A percentile compares a stretch with the other conserved stretches of the same genome.
These are phyloP conservation scores for Collybia mongolica DNA, from an alignment of 768 basidiomycete species.

Conservation along the genomic window DNA sequence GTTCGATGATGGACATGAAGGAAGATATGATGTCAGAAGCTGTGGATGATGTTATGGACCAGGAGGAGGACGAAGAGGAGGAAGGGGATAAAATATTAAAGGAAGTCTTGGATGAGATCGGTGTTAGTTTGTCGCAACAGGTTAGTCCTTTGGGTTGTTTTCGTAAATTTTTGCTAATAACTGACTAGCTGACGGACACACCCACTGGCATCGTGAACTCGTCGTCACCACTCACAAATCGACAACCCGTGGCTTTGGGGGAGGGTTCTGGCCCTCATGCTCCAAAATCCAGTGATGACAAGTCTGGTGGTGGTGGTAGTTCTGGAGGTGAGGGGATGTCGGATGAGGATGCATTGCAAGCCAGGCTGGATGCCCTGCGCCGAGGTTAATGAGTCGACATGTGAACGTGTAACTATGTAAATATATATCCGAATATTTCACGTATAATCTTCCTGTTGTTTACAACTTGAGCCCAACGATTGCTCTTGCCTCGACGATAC, in stretches of 20 bases:
- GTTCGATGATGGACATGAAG: conserved; percentile 99
- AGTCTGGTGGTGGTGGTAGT: conserved; percentile 31
- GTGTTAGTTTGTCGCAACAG: conserved; percentile 86
- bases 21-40: conserved; percentile 99
- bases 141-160: conserved; percentile 30
- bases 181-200: conserved; percentile 72
- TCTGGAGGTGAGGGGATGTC: conserved; percentile 43
- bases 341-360: conserved; percentile 94
- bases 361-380: conserved; percentile 86
- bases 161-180: conserved; percentile 7
- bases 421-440: not conserved
- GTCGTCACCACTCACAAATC: conserved; percentile 58
- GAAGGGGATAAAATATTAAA: conserved; percentile 95
- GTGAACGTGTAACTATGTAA: too few relatives aligned
- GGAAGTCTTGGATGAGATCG: conserved; percentile 97
- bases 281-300: conserved; percentile 22
- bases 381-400: conserved; percentile 43
- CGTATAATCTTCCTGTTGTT: not conserved
- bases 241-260: conserved; percentile 85
- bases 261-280: conserved; percentile 45
- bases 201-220: conserved; percentile 69
- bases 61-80: conserved; percentile 94
- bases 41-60: conserved; percentile 87
- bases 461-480: conserved; percentile 61
- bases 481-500: conserved; percentile 70